Evolutionary conservation across 1,284 basidiomycete species (phyloP).

Genomic region (Rhodotorula glutinis): DNA sequence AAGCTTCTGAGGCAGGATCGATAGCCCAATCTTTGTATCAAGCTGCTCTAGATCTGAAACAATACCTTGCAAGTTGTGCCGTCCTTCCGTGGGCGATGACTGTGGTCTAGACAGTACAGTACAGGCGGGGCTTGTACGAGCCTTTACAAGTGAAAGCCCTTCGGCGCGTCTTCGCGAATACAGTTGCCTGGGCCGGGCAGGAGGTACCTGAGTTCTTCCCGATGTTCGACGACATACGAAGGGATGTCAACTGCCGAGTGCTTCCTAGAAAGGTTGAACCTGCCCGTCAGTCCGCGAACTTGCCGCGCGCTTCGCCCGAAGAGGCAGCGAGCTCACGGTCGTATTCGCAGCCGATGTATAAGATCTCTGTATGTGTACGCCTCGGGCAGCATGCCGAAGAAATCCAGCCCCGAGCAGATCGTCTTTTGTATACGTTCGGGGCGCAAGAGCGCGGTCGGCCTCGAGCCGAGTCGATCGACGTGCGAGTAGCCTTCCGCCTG

Average conservation of each 20-base stretch:
- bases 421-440: slow-evolving; percentile 59
- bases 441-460: slow-evolving; percentile 56
- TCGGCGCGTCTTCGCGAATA: slow-evolving; percentile 21
- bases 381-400: slow-evolving; percentile 64
- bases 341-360: slow-evolving; percentile 27
- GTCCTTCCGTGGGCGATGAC: too few relatives aligned
- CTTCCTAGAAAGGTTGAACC: slow-evolving; percentile 41
- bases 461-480: slow-evolving; percentile 58
- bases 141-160: neutral
- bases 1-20: too few relatives aligned
- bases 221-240: slow-evolving; percentile 56
- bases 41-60: too few relatives aligned
- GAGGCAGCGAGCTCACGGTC: slow-evolving; percentile 28
- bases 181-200: slow-evolving; percentile 53
- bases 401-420: slow-evolving; percentile 62
- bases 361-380: slow-evolving; percentile 54
- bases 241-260: slow-evolving; percentile 58
- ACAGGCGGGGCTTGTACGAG: neutral
- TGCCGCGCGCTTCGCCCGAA: neutral
- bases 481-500: slow-evolving; percentile 58
- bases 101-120: neutral
- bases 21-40: too few relatives aligned
- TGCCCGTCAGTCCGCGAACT: neutral
- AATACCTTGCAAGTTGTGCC: too few relatives aligned
- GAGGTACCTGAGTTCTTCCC: slow-evolving; percentile 57